Evolutionary conservation across 805 yeast genomes (phyloP), one percentile per base, ranked within the genome.

Genomic region (Priceomyces medius): DNA sequence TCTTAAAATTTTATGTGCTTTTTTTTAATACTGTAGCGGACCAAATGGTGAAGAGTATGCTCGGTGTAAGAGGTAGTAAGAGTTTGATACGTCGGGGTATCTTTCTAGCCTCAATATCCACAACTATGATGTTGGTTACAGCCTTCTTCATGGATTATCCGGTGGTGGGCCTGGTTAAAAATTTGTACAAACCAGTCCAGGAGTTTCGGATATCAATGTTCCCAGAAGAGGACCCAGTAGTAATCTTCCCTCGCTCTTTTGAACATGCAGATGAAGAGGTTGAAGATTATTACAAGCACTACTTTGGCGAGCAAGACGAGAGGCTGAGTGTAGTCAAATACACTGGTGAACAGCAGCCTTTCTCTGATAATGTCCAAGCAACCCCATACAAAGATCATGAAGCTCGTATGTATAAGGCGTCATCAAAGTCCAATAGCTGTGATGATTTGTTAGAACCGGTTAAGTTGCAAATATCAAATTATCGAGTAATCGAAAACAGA

Each of bases 381-480:
- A 12, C 10, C 4, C 16, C 20, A 24, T 35, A 24, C 13, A 35
- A 18, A 24, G 20, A 35, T 10, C 38, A 35, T 21, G 18, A 21
- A 17, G 12, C 18, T 3, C 20, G 8, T 9, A n/a, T 35, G 3
- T 35, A n/a, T 13, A 17, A 16, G 14, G 28, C 38, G 6, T 3
- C 19, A 7, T 35, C 38, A 16, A 21, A 35, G 13, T 35, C 38
- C 7, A 24, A 35, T 24, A 24, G 20, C 8, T 35, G 38, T 20
- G 17, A 20, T 35, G 38, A 35, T 9, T 19, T 37, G 7, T 10
- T 14, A 5, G 16, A 34, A 7, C 31, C 27, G 4, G 7, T 44
- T 16, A 34, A 32, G 7, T 19, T 44, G 2, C 31, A 41, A 9
- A 37, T 44, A 10, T 20, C 41, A 10, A 27, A 37, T 6, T 37